Evolutionary conservation across 345 rosid genomes (phyloP).

Genomic region (Turritis glabra): DNA sequence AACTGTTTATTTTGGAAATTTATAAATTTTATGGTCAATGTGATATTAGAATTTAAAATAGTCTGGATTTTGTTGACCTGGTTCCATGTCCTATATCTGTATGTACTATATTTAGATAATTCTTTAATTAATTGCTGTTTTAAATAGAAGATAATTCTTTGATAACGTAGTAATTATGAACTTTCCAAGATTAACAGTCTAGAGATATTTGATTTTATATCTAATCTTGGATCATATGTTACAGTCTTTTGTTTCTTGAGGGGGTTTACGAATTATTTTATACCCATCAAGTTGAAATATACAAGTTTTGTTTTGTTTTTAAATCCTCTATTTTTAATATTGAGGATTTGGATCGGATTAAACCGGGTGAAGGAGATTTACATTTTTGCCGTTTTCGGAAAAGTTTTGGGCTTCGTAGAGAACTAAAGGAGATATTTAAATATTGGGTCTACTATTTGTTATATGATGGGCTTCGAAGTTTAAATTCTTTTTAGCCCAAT

Average conservation of each 20-base stretch:
- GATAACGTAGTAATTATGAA: neutral
- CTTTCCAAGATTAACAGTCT: neutral
- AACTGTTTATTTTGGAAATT: neutral
- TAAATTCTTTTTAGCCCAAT: neutral
- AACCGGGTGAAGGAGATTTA: too few relatives aligned
- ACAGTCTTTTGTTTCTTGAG: neutral
- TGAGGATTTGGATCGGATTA: too few relatives aligned
- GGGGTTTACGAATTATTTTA: neutral
- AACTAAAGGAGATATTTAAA: neutral
- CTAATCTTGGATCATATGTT: neutral
- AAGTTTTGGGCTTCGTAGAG: neutral
- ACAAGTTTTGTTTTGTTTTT: too few relatives aligned
- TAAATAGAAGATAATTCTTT: neutral
- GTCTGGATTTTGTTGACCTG: conserved; percentile 23
- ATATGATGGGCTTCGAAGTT: neutral
- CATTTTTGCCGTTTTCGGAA: too few relatives aligned
- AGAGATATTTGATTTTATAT: neutral
- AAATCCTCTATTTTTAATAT: too few relatives aligned
- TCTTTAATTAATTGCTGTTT: neutral
- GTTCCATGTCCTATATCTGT: neutral
- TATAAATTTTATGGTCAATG: conserved; percentile 14
- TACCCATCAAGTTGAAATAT: neutral
- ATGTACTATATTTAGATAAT: conserved; percentile 1
- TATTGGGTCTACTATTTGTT: neutral
- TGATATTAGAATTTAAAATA: neutral